Evolutionary conservation across 129 eudicot species (phyloP), one percentile per base, ranked within the genome.

Genomic region (Logfia minima): DNA sequence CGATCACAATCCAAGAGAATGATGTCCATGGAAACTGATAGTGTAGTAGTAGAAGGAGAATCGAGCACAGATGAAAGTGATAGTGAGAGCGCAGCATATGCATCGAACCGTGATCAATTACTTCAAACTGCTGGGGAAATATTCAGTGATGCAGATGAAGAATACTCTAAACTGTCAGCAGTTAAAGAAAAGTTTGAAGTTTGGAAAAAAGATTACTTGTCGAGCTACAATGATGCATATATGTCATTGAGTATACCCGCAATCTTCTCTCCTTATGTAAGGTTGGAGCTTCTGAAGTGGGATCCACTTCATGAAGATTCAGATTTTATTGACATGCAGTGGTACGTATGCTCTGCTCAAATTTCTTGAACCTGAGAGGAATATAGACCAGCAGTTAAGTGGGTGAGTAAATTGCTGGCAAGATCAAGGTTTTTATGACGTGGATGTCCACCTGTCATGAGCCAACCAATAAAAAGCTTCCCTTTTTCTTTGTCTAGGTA

Each of bases 201-300:
- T 28, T 95, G 96, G 93, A 95, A 95, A 82, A 89, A 84, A 76
- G 89, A 86, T 48, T 91, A 89, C 84, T 66, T 86, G 2, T 85
- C 88, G 17, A 87, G 86, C 78, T 95, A 95, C 83, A 84, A 79
- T n/a, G 96, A 91, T 83, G 97, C 99, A 3, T 95, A 91, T 75
- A 87, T 91, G 88, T 85, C 97, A 4, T 74, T 95, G 68, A 95
- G 97, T 77, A 75, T 84, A 77, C 96, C 97, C 6, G 87, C 90
- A 31, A 91, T 95, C 67, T 92, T 95, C 83, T 91, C 97, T 43
- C 99, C 98, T 3, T 95, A 89, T 83, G 99, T 95, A 75, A 88
- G 97, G 85, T 79, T 95, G 88, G 99, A 95, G 88, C 97, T 95
- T 86, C 85, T 95, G 77, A 95, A 92, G 86, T 95, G 97, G 99